These are phyloP conservation scores for Mucor sp. DNA, from an alignment of 371 early-diverging fungal genomes.

Conservation along the genomic window DNA sequence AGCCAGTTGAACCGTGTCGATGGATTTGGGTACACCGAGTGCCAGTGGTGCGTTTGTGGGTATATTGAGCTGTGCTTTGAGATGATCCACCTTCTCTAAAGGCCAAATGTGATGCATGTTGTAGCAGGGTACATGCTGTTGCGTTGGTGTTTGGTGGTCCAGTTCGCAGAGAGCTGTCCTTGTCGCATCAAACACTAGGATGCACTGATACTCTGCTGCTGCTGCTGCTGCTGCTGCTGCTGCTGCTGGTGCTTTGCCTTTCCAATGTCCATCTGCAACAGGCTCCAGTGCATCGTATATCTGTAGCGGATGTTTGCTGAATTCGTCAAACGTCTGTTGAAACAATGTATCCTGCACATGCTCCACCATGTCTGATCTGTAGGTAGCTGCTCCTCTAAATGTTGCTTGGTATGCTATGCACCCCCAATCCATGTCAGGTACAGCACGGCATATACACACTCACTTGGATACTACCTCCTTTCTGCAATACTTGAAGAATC, in stretches of 20 bases:
- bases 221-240: too few relatives aligned
- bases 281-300: slow-evolving; percentile 1
- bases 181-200: slow-evolving; percentile 7
- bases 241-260: neutral
- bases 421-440: neutral
- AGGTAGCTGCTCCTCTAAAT: slow-evolving; percentile 13
- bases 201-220: slow-evolving; percentile 20
- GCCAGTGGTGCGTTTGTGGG: neutral
- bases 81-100: neutral
- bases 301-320: slow-evolving; percentile 5
- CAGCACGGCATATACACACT: neutral
- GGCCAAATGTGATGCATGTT: slow-evolving; percentile 14
- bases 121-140: slow-evolving; percentile 22
- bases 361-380: slow-evolving; percentile 21
- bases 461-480: neutral
- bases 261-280: neutral
- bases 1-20: slow-evolving; percentile 16
- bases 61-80: neutral
- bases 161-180: neutral
- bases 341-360: slow-evolving; percentile 5
- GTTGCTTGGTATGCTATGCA: slow-evolving; percentile 5
- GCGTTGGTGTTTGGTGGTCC: slow-evolving; percentile 3
- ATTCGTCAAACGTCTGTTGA: slow-evolving; percentile 3
- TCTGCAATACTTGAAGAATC: slow-evolving; percentile 8
- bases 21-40: slow-evolving; percentile 15